Percentiles rank a stretch among this genome's conserved stretches.
phyloP scores from a whole-genome alignment of 306 rosid genomes.

The Adenanthera pavonina region DNA sequence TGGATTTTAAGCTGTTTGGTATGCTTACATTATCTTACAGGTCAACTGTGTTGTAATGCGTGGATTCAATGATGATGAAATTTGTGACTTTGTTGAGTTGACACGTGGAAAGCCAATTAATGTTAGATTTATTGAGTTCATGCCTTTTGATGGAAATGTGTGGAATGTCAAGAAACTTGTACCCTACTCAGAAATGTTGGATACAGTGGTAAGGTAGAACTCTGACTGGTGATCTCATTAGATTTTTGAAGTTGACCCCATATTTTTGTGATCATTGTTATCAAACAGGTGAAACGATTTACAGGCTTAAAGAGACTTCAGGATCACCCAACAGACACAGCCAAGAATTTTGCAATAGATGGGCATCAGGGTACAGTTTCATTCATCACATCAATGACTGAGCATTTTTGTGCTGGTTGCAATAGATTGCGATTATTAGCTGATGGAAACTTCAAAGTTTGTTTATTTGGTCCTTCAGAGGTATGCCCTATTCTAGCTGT shows the following conservation, averaged over 20 bases:
- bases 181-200: slow-evolving; percentile 86
- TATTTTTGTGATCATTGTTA: slow-evolving; percentile 24
- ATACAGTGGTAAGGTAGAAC: slow-evolving; percentile 95
- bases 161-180: slow-evolving; percentile 98
- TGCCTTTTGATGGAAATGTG: slow-evolving; percentile 99
- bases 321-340: slow-evolving; percentile 92
- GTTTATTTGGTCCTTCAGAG: slow-evolving; percentile 98
- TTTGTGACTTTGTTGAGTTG: slow-evolving; percentile 82
- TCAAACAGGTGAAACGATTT: slow-evolving; percentile 61
- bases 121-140: slow-evolving; percentile 93
- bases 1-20: slow-evolving; percentile 32
- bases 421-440: slow-evolving; percentile 92
- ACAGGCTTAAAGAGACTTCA: slow-evolving; percentile 60
- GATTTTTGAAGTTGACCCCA: slow-evolving; percentile 33
- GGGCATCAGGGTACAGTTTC: slow-evolving; percentile 81
- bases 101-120: slow-evolving; percentile 82
- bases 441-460: slow-evolving; percentile 94
- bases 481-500: slow-evolving; percentile 49
- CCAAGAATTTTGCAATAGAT: slow-evolving; percentile 84
- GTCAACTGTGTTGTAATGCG: slow-evolving; percentile 95
- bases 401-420: slow-evolving; percentile 99
- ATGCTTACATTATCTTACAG: slow-evolving; percentile 52
- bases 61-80: slow-evolving; percentile 92
- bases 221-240: slow-evolving; percentile 41
- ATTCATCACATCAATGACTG: slow-evolving; percentile 92